Evolutionary conservation across 2,329 filamentous ascomycete genomes (phyloP), one percentile per base, ranked within the genome.

Genomic region (Fusarium hostae): DNA sequence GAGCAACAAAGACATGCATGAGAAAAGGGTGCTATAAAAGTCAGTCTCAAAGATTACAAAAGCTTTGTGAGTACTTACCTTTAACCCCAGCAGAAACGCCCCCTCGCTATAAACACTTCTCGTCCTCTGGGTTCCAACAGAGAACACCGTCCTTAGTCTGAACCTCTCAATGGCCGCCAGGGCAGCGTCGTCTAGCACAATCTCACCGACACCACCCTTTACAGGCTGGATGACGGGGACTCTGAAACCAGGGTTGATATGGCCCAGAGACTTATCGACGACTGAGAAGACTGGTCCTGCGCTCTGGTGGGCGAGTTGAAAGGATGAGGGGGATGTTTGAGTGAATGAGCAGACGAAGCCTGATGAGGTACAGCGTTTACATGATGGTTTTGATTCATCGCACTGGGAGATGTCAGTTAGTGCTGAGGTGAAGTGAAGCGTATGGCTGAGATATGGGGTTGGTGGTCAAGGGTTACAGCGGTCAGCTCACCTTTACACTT

Each of bases 1-100:
- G 72, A 24, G 85, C 82, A 34, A 89, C 79, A 22, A 88, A 81
- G 50, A 85, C 80, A 75, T 90, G 88, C 79, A 88, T 84, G 9
- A 90, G 79, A 59, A 86, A 89, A 0, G 85, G 82, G 52, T 87
- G 79, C 85, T 86, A 35, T 24, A 18, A 6, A 1, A 15, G 57
- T 59, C 22, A 66, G 58, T 39, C 24, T 26, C 18, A 16, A 6
- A 16, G 4, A n/a, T 9, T 4, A 32, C n/a, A 39, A 13, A 11
- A 34, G 22, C 24, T 18, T 39, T 4, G 13, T n/a, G 7, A 11
- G 20, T 16, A 24, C 41, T 45, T 61, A 86, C 85, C 47, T 78
- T 75, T 18, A 79, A 80, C 1, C 81, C 82, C n/a, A 87, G 76
- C 11, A 76, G 75, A 2, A 82, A 74, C 7, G 81, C 77, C 32